A percentile compares a stretch with the other conserved stretches of the same genome.
phyloP scores from a whole-genome alignment of 495 filamentous ascomycete genomes.

The Wilcoxina mikolae region DNA sequence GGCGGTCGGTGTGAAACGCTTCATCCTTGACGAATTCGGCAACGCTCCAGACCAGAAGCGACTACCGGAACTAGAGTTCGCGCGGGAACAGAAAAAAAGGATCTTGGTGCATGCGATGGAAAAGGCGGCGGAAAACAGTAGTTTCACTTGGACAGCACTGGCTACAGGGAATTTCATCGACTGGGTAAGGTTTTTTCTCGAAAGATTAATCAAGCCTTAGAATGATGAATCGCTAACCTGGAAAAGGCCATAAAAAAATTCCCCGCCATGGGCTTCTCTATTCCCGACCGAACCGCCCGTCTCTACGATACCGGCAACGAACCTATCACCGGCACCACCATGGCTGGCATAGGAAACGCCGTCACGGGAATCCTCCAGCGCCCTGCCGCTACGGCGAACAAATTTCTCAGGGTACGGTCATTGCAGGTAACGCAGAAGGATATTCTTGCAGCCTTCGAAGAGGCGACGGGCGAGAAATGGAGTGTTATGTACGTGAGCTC shows the following conservation, averaged over 20 bases:
- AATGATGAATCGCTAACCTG: background rate
- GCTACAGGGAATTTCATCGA: constrained; percentile 40
- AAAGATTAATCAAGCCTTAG: background rate
- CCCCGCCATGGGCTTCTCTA: constrained; percentile 33
- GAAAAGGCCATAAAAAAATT: constrained; percentile 17
- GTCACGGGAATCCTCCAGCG: constrained; percentile 38
- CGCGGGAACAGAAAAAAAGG: constrained; percentile 35
- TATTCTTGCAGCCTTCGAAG: constrained; percentile 37
- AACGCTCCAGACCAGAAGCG: constrained; percentile 33
- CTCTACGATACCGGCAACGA: constrained; percentile 43
- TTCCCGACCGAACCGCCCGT: constrained; percentile 32
- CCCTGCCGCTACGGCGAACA: constrained; percentile 41
- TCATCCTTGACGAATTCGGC: constrained; percentile 53
- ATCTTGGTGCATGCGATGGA: constrained; percentile 37
- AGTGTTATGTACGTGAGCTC: constrained; percentile 25
- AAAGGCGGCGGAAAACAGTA: constrained; percentile 25
- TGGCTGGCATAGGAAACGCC: constrained; percentile 36
- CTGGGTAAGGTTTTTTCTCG: constrained; percentile 26
- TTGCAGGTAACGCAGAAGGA: constrained; percentile 42
- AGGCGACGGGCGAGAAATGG: constrained; percentile 32
- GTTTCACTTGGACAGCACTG: constrained; percentile 40
- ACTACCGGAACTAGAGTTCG: constrained; percentile 17
- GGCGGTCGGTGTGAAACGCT: constrained; percentile 44
- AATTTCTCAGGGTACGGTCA: constrained; percentile 36
- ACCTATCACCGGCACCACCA: constrained; percentile 36